These are phyloP conservation scores for Apiospora malaysiana DNA, from an alignment of 2,329 filamentous ascomycete species.

Conservation along the genomic window DNA sequence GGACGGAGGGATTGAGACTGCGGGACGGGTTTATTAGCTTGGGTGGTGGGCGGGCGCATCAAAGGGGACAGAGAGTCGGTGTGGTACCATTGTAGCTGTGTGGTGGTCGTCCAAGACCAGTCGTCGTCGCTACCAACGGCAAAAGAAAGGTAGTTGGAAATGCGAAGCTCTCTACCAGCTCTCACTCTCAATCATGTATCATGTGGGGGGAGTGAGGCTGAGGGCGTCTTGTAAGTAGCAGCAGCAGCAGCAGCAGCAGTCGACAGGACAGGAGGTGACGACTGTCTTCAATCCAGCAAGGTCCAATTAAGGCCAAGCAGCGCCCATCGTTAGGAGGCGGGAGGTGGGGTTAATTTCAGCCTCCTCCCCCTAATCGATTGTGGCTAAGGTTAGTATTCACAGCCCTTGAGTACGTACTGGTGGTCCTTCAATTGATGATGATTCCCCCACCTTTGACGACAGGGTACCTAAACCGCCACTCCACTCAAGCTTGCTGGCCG, in stretches of 20 bases:
- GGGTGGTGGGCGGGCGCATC: not conserved
- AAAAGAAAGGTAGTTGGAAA: not conserved
- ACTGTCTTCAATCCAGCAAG: not conserved
- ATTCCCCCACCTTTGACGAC: conserved; percentile 18
- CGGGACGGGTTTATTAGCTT: not conserved
- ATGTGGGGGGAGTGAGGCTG: conserved; percentile 17
- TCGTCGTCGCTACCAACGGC: conserved; percentile 12
- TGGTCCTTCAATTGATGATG: not conserved
- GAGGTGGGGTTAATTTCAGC: conserved; percentile 7
- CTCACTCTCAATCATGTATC: conserved; percentile 6
- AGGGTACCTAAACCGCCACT: conserved; percentile 16
- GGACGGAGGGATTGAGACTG: conserved; percentile 96
- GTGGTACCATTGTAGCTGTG: conserved; percentile 15
- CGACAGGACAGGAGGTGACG: conserved; percentile 4
- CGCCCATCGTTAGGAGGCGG: not conserved
- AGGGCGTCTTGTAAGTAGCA: conserved; percentile 6
- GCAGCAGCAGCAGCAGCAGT: no score
- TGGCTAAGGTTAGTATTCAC: not conserved
- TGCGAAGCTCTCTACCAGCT: conserved; percentile 13
- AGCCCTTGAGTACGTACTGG: no score
- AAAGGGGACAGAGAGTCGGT: not conserved
- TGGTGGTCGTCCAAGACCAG: conserved; percentile 20
- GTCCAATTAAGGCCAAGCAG: conserved; percentile 6
- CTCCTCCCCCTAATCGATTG: not conserved
- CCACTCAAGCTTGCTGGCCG: conserved; percentile 12